These are phyloP conservation scores for Aspergillus sp. DNA, from an alignment of 2,329 filamentous ascomycete species.

Conservation along the genomic window DNA sequence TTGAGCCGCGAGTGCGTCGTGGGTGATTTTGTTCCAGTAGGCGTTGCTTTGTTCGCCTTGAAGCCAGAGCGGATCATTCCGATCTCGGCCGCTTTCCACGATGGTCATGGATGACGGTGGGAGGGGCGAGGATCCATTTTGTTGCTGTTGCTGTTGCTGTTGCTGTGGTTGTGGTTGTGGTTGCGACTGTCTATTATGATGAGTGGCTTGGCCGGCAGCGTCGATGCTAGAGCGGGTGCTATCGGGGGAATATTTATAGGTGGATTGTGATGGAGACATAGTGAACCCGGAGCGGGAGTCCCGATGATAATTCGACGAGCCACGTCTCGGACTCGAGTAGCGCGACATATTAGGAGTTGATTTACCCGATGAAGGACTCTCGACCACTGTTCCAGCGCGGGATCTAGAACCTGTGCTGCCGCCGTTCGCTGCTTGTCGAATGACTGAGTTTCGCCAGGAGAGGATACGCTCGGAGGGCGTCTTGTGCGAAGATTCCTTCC, in stretches of 20 bases:
- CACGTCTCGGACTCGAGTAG: slow-evolving; percentile 15
- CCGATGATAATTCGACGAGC: slow-evolving; percentile 12
- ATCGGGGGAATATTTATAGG: slow-evolving; percentile 16
- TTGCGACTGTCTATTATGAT: too few species aligned
- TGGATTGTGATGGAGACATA: slow-evolving; percentile 20
- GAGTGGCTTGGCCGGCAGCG: neutral
- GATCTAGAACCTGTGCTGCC: slow-evolving; percentile 11
- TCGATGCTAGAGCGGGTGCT: slow-evolving; percentile 14
- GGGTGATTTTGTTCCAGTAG: slow-evolving; percentile 44
- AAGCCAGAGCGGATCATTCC: slow-evolving; percentile 41
- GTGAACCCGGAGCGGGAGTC: slow-evolving; percentile 20
- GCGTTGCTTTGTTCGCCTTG: slow-evolving; percentile 45
- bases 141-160: neutral
- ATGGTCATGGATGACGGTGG: slow-evolving; percentile 15
- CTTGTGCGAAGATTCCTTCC: slow-evolving; percentile 34
- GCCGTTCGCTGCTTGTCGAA: slow-evolving; percentile 44
- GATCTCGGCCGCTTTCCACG: slow-evolving; percentile 16
- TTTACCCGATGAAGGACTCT: slow-evolving; percentile 45
- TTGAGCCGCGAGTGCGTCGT: slow-evolving; percentile 29
- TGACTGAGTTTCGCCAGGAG: slow-evolving; percentile 71
- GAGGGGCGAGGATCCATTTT: slow-evolving; percentile 5
- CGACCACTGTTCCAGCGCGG: slow-evolving; percentile 23
- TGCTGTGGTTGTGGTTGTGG: too few species aligned
- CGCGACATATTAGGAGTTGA: slow-evolving; percentile 5
- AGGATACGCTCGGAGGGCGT: slow-evolving; percentile 69